Evolutionary conservation across 768 basidiomycete genomes (phyloP).

Genomic region (Exidia glandulosa): DNA sequence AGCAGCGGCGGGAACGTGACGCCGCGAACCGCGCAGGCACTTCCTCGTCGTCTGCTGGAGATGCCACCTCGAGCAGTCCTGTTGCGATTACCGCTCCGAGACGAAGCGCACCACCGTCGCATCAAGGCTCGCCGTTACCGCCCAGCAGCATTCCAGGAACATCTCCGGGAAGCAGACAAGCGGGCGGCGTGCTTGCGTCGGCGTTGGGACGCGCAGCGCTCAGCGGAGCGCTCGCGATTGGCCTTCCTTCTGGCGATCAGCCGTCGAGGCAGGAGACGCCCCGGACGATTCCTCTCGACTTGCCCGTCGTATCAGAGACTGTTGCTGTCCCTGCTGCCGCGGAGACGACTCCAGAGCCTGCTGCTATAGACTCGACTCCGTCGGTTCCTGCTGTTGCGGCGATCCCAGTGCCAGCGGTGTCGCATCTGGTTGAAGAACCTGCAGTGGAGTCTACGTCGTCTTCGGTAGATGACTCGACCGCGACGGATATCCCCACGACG

Average conservation of each 20-base stretch:
- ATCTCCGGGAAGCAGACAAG: too few relatives aligned
- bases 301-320: too few relatives aligned
- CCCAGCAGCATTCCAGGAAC: background rate
- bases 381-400: too few relatives aligned
- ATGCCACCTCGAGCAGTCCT: background rate
- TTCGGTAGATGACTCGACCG: background rate
- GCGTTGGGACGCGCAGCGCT: background rate
- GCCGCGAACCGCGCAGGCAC: conserved; percentile 18
- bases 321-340: too few relatives aligned
- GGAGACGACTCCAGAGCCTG: too few relatives aligned
- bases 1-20: conserved; percentile 45
- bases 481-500: background rate
- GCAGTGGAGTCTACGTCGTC: too few relatives aligned
- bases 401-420: too few relatives aligned
- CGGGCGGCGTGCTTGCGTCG: background rate
- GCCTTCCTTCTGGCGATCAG: background rate
- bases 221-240: background rate
- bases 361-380: too few relatives aligned
- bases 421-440: too few relatives aligned
- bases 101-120: background rate
- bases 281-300: too few relatives aligned
- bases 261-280: background rate
- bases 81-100: background rate
- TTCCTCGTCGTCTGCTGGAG: background rate
- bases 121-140: background rate